Conservation (phyloP, 2,329 filamentous ascomycete species). For the Arthrinium puccinioides region DNA sequence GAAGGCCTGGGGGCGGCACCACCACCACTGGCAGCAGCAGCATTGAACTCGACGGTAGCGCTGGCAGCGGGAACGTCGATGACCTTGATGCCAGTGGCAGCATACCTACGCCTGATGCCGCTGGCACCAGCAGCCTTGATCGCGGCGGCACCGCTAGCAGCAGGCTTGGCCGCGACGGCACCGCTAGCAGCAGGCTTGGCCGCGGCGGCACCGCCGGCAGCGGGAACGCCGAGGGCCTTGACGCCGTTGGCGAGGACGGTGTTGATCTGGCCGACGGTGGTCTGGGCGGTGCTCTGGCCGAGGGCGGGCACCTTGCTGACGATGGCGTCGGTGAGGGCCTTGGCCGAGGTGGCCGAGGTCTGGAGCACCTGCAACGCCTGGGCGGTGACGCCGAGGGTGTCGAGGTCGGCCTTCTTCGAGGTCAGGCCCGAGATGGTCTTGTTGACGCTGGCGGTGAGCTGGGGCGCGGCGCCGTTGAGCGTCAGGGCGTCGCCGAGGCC, state of each 20-base stretch:
- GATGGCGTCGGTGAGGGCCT: constrained; percentile 15
- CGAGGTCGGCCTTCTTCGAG: constrained; percentile 17
- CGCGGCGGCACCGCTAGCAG: no score
- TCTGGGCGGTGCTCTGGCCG: constrained; percentile 19
- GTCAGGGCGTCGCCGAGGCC: constrained; percentile 14
- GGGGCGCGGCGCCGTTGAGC: constrained; percentile 12
- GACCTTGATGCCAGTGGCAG: no score
- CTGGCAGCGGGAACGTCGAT: no score
- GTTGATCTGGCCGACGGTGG: constrained; percentile 17
- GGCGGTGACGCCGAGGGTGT: constrained; percentile 17
- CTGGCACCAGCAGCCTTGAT: no score
- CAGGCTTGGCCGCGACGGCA: no score
- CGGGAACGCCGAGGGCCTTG: constrained; percentile 6
- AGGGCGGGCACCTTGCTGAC: constrained; percentile 19
- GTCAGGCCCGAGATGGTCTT: constrained; percentile 12
- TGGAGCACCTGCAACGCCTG: constrained; percentile 16
- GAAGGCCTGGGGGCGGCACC: no score
- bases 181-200: neutral
- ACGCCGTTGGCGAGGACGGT: constrained; percentile 13
- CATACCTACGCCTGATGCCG: no score
- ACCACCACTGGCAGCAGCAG: no score
- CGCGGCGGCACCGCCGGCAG: neutral
- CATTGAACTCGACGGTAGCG: no score
- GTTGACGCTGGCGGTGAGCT: constrained; percentile 14
- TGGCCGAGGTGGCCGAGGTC: constrained; percentile 12